These are phyloP conservation scores for Pseudogymnoascus sp. DNA, from an alignment of 2,329 filamentous ascomycete genomes.

Conservation along the genomic window DNA sequence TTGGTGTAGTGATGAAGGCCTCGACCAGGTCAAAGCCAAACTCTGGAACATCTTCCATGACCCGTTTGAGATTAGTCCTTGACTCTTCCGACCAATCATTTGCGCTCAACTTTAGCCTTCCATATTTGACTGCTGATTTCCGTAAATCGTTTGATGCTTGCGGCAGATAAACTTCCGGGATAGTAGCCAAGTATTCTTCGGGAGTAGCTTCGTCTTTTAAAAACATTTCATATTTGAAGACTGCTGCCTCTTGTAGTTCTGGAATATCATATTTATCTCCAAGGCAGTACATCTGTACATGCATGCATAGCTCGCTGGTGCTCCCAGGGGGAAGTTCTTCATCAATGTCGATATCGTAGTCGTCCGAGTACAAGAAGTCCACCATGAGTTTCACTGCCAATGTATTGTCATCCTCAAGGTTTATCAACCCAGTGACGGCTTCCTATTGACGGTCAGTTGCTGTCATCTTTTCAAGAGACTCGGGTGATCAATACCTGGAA, in stretches of 20 bases:
- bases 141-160: not conserved
- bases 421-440: not conserved
- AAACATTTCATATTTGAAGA: not conserved
- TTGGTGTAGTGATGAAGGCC: not conserved
- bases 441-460: not conserved
- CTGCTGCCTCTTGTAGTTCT: not conserved
- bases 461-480: too few relatives aligned
- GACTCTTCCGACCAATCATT: not conserved
- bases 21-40: not conserved
- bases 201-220: not conserved
- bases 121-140: not conserved
- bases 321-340: not conserved
- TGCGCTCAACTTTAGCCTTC: not conserved
- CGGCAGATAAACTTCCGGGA: not conserved
- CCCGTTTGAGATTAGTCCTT: not conserved
- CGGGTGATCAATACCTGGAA: not conserved
- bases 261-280: not conserved
- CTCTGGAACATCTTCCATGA: not conserved
- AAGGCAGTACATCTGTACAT: not conserved
- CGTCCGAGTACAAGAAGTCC: not conserved
- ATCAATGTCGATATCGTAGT: not conserved
- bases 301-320: not conserved
- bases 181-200: not conserved
- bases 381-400: not conserved
- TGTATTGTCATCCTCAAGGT: not conserved